Conservation (phyloP, 805 yeast species). For the Ogataea pilisensis region DNA sequence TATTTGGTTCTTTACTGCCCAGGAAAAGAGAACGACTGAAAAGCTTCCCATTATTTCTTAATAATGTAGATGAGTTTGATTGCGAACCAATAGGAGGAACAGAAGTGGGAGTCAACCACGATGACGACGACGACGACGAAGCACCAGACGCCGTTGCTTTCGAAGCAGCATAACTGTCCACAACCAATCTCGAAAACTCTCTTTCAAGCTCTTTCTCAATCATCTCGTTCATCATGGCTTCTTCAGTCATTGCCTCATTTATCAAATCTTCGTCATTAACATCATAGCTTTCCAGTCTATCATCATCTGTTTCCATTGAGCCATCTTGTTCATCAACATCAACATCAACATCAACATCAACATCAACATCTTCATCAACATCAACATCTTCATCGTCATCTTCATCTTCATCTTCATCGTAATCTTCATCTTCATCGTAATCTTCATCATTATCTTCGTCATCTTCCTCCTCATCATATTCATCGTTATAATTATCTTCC, state of each 20-base stretch:
- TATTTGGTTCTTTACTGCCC: background rate
- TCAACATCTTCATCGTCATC: slow-evolving; percentile 19
- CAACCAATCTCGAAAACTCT: slow-evolving; percentile 50
- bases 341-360: slow-evolving; percentile 10
- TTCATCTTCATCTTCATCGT: slow-evolving; percentile 15
- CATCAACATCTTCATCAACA: slow-evolving; percentile 18
- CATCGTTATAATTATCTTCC: slow-evolving; percentile 27
- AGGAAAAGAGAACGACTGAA: background rate
- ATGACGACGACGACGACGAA: background rate
- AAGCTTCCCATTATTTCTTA: background rate
- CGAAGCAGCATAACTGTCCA: slow-evolving; percentile 26
- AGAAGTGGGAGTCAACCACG: background rate
- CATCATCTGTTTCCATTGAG: slow-evolving; percentile 10
- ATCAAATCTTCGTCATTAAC: background rate
- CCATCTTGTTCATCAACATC: slow-evolving; percentile 10
- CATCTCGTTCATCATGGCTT: slow-evolving; percentile 20
- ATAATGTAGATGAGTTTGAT: background rate
- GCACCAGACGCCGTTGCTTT: too few relatives aligned
- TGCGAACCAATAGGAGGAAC: background rate
- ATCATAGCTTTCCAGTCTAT: slow-evolving; percentile 10
- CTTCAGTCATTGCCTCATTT: background rate
- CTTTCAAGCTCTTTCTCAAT: slow-evolving; percentile 40
- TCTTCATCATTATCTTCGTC: slow-evolving; percentile 19
- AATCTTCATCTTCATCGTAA: slow-evolving; percentile 16
- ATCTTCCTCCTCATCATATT: slow-evolving; percentile 32